phyloP scores from a whole-genome alignment of 2,329 filamentous ascomycete species.

The Alternaria novae-zelandiae region DNA sequence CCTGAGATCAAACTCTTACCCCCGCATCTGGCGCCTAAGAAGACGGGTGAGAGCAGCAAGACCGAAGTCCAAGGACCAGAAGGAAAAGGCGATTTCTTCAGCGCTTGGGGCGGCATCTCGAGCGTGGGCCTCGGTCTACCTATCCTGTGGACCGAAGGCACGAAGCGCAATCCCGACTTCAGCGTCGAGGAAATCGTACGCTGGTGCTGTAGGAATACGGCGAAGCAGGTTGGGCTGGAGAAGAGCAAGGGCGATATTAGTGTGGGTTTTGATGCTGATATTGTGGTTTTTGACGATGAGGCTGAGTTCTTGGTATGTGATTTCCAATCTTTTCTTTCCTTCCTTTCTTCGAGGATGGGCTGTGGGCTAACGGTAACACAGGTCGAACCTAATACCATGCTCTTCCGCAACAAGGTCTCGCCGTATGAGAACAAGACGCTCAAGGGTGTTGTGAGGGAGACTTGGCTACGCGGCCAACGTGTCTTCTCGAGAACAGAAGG shows the following conservation, averaged over 20 bases:
- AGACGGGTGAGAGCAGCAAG: conserved; percentile 36
- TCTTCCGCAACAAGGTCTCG: conserved; percentile 91
- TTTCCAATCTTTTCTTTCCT: background rate
- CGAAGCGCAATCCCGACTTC: conserved; percentile 62
- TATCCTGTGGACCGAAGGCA: conserved; percentile 82
- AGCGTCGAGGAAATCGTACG: conserved; percentile 79
- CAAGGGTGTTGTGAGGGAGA: conserved; percentile 79
- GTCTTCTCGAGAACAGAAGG: conserved; percentile 73
- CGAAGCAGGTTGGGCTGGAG: conserved; percentile 83
- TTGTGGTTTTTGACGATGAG: conserved; percentile 91
- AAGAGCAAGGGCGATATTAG: conserved; percentile 81
- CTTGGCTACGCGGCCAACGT: conserved; percentile 78
- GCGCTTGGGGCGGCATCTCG: conserved; percentile 94
- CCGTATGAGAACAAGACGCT: conserved; percentile 86
- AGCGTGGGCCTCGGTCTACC: conserved; percentile 91
- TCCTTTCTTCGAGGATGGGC: background rate
- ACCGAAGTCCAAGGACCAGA: conserved; percentile 49
- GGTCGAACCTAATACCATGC: conserved; percentile 74
- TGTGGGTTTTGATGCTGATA: conserved; percentile 85
- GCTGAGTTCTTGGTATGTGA: conserved; percentile 73
- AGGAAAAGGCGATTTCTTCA: conserved; percentile 82
- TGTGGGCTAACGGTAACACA: conserved; percentile 10
- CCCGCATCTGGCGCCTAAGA: conserved; percentile 64
- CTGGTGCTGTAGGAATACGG: conserved; percentile 86
- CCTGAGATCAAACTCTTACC: conserved; percentile 91